Base-by-base conservation (phyloP, 2,329 filamentous ascomycete species). In the Cordyceps cicadae region DNA sequence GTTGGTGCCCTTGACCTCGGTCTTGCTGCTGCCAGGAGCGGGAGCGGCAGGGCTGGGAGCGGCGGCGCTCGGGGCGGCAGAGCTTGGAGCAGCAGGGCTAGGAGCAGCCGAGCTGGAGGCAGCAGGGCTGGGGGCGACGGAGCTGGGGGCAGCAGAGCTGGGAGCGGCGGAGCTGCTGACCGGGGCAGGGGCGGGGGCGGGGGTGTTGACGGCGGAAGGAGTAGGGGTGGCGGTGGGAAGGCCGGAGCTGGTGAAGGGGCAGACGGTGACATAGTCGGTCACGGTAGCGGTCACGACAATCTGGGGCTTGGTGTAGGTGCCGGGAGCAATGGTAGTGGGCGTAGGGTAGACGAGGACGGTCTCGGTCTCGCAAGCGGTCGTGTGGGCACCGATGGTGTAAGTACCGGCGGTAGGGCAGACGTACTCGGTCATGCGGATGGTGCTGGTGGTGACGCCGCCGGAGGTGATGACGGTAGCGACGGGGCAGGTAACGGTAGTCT, bases 391-490 rank as follows among this genome's bases (percentile, higher is more conserved):
- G 67, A 92, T 86, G 71, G 86, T 90, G 81, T 90, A 92, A 61
- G 86, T 90, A 72, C 88, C 88, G 69, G 87, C 79, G 54, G 78
- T 79, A 64, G 87, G 87, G 85, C 88, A 91, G 70, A 87, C 82
- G 70, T 87, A 90, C 69, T 85, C 86, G 69, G 88, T 91, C 67
- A 78, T 83, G 75, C 82, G 77, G 69, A 90, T 83, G 67, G 86
- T 78, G 76, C 81, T 88, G 76, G 85, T 89, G 62, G 83, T 81
- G 55, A 83, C 81, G 64, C 74, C 76, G 65, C 77, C 75, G 61
- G 72, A 76, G 66, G 86, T 87, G 67, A 80, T 79, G 67, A 84
- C 81, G 63, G 85, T 85, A 66, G 87, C 87, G 66, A 86, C 84
- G 56, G 87, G 87, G 82, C 85, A 89, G 67, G 82, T 82, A 62